Conservation (phyloP, 2,329 filamentous ascomycete species). For the Monilinia fructicola region DNA sequence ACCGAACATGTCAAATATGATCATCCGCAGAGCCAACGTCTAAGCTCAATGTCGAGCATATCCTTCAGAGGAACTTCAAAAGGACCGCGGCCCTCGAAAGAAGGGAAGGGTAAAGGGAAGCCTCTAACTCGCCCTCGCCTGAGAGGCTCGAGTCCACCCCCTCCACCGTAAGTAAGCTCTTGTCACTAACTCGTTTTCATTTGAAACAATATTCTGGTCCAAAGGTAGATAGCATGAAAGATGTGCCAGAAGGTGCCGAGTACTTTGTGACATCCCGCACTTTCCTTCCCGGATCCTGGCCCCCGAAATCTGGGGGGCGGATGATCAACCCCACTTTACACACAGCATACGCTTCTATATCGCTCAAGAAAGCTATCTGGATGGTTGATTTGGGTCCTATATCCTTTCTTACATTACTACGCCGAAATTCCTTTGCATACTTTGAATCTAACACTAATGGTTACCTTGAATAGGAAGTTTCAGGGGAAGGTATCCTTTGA, state of each 20-base stretch:
- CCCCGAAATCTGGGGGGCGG: conserved; percentile 22
- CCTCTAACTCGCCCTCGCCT: conserved; percentile 32
- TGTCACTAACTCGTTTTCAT: neutral
- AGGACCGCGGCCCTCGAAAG: conserved; percentile 26
- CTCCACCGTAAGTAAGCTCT: conserved; percentile 39
- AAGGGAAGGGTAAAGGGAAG: conserved; percentile 33
- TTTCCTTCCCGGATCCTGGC: conserved; percentile 18
- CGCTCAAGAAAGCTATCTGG: conserved; percentile 13
- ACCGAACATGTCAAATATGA: conserved; percentile 39
- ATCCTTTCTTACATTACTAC: conserved; percentile 9
- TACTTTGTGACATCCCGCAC: conserved; percentile 19
- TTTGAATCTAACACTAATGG: conserved; percentile 20
- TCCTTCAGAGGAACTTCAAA: conserved; percentile 33
- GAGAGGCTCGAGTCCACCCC: conserved; percentile 38
- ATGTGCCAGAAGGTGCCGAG: conserved; percentile 4
- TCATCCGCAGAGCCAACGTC: conserved; percentile 29
- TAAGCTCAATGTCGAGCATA: conserved; percentile 35
- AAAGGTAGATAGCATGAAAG: neutral
- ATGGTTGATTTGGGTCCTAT: neutral
- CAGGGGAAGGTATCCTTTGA: conserved; percentile 71
- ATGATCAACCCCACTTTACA: conserved; percentile 25
- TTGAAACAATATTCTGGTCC: neutral
- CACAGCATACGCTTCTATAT: conserved; percentile 17
- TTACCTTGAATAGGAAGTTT: conserved; percentile 51
- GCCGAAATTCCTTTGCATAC: neutral